Conservation (phyloP, 768 basidiomycete species). For the Leccinum arenicola region DNA sequence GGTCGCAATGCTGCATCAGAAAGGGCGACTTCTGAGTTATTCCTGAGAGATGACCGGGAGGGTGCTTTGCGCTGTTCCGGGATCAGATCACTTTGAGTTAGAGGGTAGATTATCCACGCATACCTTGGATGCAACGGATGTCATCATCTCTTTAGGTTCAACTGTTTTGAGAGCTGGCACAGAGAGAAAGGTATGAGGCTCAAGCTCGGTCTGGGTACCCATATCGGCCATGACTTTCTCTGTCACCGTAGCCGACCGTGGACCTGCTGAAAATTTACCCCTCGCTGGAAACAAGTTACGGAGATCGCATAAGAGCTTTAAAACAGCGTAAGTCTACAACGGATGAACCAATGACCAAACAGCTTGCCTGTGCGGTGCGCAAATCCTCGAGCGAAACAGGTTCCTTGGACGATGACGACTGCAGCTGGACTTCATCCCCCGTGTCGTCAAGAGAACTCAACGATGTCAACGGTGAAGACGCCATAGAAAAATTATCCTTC, state of each 20-base stretch:
- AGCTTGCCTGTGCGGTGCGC: conserved; percentile 55
- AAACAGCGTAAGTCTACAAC: conserved; percentile 9
- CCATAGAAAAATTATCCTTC: conserved; percentile 40
- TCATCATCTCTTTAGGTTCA: conserved; percentile 22
- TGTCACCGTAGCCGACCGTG: not conserved
- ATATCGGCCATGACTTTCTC: conserved; percentile 21
- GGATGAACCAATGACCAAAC: conserved; percentile 2
- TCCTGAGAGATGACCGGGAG: conserved; percentile 17
- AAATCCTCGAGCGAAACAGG: conserved; percentile 47
- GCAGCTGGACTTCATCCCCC: conserved; percentile 34
- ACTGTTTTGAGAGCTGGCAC: conserved; percentile 10
- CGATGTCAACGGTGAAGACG: conserved; percentile 73
- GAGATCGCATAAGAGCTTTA: conserved; percentile 42
- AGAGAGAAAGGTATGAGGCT: conserved; percentile 6
- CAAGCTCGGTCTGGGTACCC: conserved; percentile 29
- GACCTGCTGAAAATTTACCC: conserved; percentile 2
- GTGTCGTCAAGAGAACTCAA: conserved; percentile 68
- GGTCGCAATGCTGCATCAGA: conserved; percentile 10
- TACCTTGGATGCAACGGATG: conserved; percentile 22
- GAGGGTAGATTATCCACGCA: not conserved
- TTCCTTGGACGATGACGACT: conserved; percentile 21
- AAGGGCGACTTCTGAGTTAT: conserved; percentile 14
- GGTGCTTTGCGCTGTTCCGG: conserved; percentile 30
- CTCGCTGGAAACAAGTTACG: conserved; percentile 21
- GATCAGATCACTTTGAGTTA: conserved; percentile 1